Evolutionary conservation across 768 basidiomycete species (phyloP).

Genomic region (Collybia sp.): DNA sequence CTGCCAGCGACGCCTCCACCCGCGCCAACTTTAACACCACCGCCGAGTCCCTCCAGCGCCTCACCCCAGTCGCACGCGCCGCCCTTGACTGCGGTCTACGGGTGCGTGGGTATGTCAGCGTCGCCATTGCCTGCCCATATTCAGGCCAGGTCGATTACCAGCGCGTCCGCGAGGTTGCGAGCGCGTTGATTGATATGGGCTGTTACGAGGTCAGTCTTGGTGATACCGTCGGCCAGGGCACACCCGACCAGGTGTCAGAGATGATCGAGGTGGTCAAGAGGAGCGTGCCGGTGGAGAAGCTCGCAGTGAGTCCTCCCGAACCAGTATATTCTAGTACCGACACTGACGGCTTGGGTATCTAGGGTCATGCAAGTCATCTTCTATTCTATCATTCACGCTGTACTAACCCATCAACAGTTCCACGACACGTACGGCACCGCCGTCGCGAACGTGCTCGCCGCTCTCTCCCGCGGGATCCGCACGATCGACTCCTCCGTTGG

Average conservation of each 20-base stretch:
- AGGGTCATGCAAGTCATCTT: constrained; percentile 51
- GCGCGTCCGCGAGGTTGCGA: constrained; percentile 64
- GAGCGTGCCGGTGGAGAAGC: constrained; percentile 50
- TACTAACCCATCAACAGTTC: constrained; percentile 41
- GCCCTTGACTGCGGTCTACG: constrained; percentile 59
- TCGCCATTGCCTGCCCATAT: constrained; percentile 82
- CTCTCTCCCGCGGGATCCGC: constrained; percentile 68
- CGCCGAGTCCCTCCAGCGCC: constrained; percentile 60
- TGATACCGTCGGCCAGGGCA: constrained; percentile 88
- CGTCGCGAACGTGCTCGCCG: constrained; percentile 69
- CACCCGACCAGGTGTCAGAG: constrained; percentile 58
- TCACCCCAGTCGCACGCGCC: constrained; percentile 55
- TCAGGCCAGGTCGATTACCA: constrained; percentile 68
- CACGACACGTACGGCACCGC: constrained; percentile 90
- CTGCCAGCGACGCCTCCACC: constrained; percentile 83
- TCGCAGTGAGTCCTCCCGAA: constrained; percentile 52
- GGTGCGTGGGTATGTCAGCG: constrained; percentile 84
- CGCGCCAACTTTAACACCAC: constrained; percentile 81
- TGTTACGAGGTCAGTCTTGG: constrained; percentile 92
- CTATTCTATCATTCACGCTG: neutral
- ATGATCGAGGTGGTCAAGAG: constrained; percentile 72
- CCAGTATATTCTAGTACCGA: no score
- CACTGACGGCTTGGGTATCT: no score
- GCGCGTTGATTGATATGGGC: constrained; percentile 79
- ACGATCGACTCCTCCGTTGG: constrained; percentile 84